Evolutionary conservation across 2,329 filamentous ascomycete genomes (phyloP).

Genomic region (Penicillium janthinellum): DNA sequence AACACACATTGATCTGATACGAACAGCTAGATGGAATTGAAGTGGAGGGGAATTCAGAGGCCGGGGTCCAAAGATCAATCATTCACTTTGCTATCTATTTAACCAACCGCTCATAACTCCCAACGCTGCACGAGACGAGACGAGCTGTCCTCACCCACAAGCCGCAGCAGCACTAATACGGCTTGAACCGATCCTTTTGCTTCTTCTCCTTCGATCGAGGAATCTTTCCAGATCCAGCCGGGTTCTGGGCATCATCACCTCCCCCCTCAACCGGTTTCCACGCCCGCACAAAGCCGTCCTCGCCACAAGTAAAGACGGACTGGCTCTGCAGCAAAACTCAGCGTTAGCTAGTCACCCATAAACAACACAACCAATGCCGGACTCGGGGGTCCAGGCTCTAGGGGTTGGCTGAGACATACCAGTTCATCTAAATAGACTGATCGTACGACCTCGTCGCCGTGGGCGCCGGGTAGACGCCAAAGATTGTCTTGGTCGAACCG

Average conservation of each 20-base stretch:
- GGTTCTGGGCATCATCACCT: slow-evolving; percentile 14
- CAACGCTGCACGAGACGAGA: slow-evolving; percentile 18
- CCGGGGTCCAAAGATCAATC: too few species aligned
- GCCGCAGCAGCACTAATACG: slow-evolving; percentile 32
- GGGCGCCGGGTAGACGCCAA: slow-evolving; percentile 49
- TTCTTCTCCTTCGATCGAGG: slow-evolving; percentile 38
- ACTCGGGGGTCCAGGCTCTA: neutral
- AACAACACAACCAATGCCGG: neutral
- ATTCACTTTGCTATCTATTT: slow-evolving; percentile 16
- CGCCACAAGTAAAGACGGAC: slow-evolving; percentile 48
- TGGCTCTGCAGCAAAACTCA: slow-evolving; percentile 31
- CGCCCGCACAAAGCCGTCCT: slow-evolving; percentile 46
- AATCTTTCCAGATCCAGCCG: slow-evolving; percentile 25
- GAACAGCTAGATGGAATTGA: too few species aligned
- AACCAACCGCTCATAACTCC: slow-evolving; percentile 10
- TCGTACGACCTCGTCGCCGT: slow-evolving; percentile 52
- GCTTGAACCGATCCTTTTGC: slow-evolving; percentile 43
- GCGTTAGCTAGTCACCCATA: neutral
- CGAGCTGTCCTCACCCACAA: slow-evolving; percentile 8
- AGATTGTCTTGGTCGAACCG: slow-evolving; percentile 43
- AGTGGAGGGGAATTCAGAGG: too few species aligned
- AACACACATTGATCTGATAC: too few species aligned
- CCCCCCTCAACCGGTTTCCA: slow-evolving; percentile 38
- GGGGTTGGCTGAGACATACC: slow-evolving; percentile 33
- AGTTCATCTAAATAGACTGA: slow-evolving; percentile 48